Conservation (phyloP, 2,329 filamentous ascomycete genomes). For the Penicillium nordicum region DNA sequence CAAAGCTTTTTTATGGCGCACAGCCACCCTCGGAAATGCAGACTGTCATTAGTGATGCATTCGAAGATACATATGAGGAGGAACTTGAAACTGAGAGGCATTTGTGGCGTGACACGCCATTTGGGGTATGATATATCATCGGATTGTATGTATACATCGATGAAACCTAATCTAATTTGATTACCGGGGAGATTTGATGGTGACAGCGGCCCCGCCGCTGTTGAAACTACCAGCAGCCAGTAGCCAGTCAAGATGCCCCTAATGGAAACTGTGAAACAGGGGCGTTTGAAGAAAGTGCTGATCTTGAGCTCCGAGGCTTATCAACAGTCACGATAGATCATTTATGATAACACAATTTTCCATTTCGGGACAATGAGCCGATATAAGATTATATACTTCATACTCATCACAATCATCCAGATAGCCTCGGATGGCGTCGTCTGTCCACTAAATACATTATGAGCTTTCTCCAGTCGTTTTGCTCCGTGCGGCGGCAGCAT, state of each 20-base stretch:
- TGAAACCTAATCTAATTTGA: slow-evolving; percentile 11
- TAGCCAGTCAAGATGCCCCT: neutral
- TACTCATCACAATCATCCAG: neutral
- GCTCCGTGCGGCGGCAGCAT: slow-evolving; percentile 45
- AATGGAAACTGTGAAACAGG: neutral
- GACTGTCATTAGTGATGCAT: too few species aligned
- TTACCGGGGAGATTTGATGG: slow-evolving; percentile 10
- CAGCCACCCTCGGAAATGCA: too few species aligned
- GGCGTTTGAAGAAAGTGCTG: neutral
- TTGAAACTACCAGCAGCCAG: neutral
- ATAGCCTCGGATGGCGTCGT: neutral
- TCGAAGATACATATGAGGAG: too few species aligned
- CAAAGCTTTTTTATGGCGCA: too few species aligned
- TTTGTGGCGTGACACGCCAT: too few species aligned
- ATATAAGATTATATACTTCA: slow-evolving; percentile 1
- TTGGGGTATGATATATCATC: too few species aligned
- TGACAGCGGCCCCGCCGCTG: neutral
- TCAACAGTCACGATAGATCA: neutral
- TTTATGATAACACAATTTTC: neutral
- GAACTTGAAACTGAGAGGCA: too few species aligned
- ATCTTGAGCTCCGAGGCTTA: neutral
- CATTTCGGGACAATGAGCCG: neutral
- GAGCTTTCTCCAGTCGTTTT: slow-evolving; percentile 6
- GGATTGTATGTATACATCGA: neutral
- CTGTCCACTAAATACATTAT: neutral